Percentiles rank a stretch among this genome's conserved stretches.
These are phyloP conservation scores for Athelia sp. DNA, from an alignment of 1,284 basidiomycete species.

Conservation along the genomic window DNA sequence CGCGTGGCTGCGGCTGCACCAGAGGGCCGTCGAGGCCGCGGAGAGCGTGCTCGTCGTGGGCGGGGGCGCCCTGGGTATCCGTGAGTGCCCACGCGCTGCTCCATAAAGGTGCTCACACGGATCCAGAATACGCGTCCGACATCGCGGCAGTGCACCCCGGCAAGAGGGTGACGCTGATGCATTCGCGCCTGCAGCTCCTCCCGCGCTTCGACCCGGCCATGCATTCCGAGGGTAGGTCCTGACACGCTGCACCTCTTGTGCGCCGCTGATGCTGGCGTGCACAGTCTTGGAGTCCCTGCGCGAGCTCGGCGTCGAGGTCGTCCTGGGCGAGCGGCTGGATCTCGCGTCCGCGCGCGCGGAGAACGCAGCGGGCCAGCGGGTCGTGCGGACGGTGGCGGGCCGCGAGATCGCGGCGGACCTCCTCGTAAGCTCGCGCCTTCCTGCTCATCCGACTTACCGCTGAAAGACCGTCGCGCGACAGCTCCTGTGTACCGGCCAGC, in stretches of 20 bases:
- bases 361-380: not conserved
- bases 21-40: conserved; percentile 36
- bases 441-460: not conserved
- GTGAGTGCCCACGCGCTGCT: conserved; percentile 37
- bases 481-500: conserved; percentile 54
- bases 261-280: not conserved
- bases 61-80: conserved; percentile 59
- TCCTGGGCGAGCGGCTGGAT: conserved; percentile 55
- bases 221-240: conserved; percentile 45
- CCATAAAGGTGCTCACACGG: conserved; percentile 5
- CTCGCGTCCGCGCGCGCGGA: conserved; percentile 23
- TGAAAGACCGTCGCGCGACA: conserved; percentile 10
- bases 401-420: conserved; percentile 40
- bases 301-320: conserved; percentile 37
- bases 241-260: no score
- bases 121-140: conserved; percentile 62
- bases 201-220: conserved; percentile 54
- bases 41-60: conserved; percentile 51
- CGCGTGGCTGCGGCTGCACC: conserved; percentile 44
- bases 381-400: conserved; percentile 36
- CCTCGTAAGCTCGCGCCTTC: conserved; percentile 28
- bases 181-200: conserved; percentile 56
- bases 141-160: conserved; percentile 55
- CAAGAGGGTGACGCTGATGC: conserved; percentile 62
- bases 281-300: conserved; percentile 40